Base-by-base conservation (phyloP, 305 asterid species). In the Fraxinus platypoda region DNA sequence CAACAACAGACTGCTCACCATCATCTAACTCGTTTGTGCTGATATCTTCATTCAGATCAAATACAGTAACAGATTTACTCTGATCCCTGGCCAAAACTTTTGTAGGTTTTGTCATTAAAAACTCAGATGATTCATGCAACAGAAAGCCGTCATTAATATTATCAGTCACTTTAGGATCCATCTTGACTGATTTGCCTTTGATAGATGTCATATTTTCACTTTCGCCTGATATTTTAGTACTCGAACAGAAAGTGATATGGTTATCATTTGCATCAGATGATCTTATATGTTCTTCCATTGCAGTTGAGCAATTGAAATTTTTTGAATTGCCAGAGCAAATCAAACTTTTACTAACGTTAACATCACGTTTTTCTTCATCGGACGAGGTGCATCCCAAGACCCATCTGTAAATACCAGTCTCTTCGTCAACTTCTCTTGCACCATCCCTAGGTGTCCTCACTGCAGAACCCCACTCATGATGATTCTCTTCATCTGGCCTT, bases 1-100 rank as follows among this genome's bases (percentile, higher is more conserved):
- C 85, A 76, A 38, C 52, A 64, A 31, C 81, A 9, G 88, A 86
- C 73, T 84, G 83, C 54, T 80, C 81, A 81, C 33, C 68, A 72
- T 83, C 86, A 34, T 77, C 88, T 12, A 37, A 34, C 54, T 54
- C 87, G 71, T 88, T 59, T 23, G 62, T 81, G 80, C 74, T 80
- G 11, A 88, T 78, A 78, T 88, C 93, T 72, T 90, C 90, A 28
- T 92, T 92, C 34, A 92, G 89, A 88, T 92, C 94, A 78, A 92
- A 89, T 80, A 85, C 85, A 82, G 82, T 87, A 34, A 78, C 34
- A 66, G 37, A 72, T 25, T 80, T 74, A 64, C 41, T 79, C 83
- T 78, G 75, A 26, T 52, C 84, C 79, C 82, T 54, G 38, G 25
- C 9, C 1, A 78, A 52, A 82, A 30, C 82, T 76, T 78, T 73